Evolutionary conservation across 2,329 filamentous ascomycete genomes (phyloP).

Genomic region (Aspergillus intermedius): DNA sequence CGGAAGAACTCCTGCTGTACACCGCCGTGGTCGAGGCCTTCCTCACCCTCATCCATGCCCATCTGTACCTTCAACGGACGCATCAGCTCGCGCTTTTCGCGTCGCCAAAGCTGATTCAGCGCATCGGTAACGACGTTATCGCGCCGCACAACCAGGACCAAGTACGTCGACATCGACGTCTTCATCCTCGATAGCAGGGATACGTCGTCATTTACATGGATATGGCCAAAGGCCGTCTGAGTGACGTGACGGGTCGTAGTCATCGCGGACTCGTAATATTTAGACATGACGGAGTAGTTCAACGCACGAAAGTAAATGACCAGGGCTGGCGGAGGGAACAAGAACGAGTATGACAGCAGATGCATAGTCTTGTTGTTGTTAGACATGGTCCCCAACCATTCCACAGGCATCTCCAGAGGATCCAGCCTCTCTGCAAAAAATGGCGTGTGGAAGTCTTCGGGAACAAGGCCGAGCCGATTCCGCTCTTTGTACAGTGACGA

Average conservation of each 20-base stretch:
- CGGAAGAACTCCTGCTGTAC: slow-evolving; percentile 97
- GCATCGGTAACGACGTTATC: slow-evolving; percentile 64
- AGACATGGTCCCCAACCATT: slow-evolving; percentile 59
- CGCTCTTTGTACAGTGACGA: slow-evolving; percentile 66
- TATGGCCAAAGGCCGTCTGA: slow-evolving; percentile 39
- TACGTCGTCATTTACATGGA: slow-evolving; percentile 50
- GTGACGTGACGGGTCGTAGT: slow-evolving; percentile 41
- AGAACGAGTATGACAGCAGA: slow-evolving; percentile 70
- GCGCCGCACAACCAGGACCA: slow-evolving; percentile 64
- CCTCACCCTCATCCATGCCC: slow-evolving; percentile 73
- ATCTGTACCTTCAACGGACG: slow-evolving; percentile 83
- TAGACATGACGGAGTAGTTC: slow-evolving; percentile 81
- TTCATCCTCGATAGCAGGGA: slow-evolving; percentile 58
- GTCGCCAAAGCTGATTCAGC: slow-evolving; percentile 83
- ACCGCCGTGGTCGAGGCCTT: slow-evolving; percentile 87
- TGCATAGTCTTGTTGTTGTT: slow-evolving; percentile 62
- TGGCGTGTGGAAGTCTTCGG: slow-evolving; percentile 66
- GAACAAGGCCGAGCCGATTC: slow-evolving; percentile 58
- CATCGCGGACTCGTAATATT: slow-evolving; percentile 63
- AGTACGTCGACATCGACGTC: slow-evolving; percentile 62
- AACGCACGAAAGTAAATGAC: slow-evolving; percentile 82
- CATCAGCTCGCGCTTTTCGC: slow-evolving; percentile 73
- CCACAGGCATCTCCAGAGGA: slow-evolving; percentile 63
- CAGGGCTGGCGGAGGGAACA: slow-evolving; percentile 67
- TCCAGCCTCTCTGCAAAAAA: slow-evolving; percentile 73